Conservation (phyloP, 345 rosid genomes). For the Triadica sebifera region DNA sequence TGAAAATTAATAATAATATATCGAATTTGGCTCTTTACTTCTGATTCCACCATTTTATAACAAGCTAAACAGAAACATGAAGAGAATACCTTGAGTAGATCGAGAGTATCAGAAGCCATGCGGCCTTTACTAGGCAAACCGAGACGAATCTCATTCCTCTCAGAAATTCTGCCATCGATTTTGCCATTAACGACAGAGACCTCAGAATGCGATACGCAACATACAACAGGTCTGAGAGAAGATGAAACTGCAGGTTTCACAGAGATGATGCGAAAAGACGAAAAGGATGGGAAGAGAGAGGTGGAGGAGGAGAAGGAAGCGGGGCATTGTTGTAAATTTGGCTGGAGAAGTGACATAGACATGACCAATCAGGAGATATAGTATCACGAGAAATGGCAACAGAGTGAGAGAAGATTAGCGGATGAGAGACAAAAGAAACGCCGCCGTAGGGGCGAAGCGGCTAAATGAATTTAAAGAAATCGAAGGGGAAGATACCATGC, state of each 20-base stretch:
- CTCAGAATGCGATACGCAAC: slow-evolving; percentile 42
- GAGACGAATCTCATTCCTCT: slow-evolving; percentile 63
- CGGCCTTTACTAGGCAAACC: slow-evolving; percentile 99
- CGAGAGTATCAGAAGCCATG: slow-evolving; percentile 80
- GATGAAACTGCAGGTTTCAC: background rate
- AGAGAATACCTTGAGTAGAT: slow-evolving; percentile 65
- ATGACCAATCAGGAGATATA: background rate
- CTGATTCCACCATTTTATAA: background rate
- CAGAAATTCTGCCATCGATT: slow-evolving; percentile 26
- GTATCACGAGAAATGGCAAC: background rate
- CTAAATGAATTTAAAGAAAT: background rate
- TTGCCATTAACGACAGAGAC: slow-evolving; percentile 43
- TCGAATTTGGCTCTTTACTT: background rate
- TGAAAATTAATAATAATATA: background rate
- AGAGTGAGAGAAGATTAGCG: background rate
- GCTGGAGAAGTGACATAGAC: slow-evolving; percentile 28
- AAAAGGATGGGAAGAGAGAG: slow-evolving; percentile 25
- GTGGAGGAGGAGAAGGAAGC: slow-evolving; percentile 24
- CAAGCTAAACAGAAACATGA: background rate
- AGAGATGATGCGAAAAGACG: slow-evolving; percentile 22
- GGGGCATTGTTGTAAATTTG: slow-evolving; percentile 38
- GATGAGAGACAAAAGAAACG: background rate
- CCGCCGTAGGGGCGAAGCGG: background rate
- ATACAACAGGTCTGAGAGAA: slow-evolving; percentile 17
- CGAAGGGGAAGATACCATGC: background rate